Conservation (phyloP, 345 rosid species). For the Geranium rotundifolium region DNA sequence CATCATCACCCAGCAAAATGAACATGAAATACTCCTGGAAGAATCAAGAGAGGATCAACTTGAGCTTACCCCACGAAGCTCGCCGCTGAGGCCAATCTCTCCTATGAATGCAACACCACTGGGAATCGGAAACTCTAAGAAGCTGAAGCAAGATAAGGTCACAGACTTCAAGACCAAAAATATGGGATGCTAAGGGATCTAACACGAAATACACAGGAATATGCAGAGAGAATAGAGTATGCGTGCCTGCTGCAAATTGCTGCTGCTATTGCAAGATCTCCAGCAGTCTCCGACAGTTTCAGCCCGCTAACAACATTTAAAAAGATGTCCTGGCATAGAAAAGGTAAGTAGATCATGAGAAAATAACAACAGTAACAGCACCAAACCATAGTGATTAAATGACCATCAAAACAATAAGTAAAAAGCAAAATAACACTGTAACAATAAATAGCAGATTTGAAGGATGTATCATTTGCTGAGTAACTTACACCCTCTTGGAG, state of each 20-base stretch:
- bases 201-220: too few relatives aligned
- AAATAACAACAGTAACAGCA: neutral
- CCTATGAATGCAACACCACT: slow-evolving; percentile 68
- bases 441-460: too few relatives aligned
- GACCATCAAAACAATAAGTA: neutral
- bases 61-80: slow-evolving; percentile 60
- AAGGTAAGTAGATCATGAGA: neutral
- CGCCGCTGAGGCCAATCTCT: slow-evolving; percentile 82
- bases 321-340: slow-evolving; percentile 44
- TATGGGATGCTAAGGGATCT: neutral
- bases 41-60: neutral
- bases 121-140: slow-evolving; percentile 87
- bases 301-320: slow-evolving; percentile 77
- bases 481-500: slow-evolving; percentile 65
- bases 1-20: neutral
- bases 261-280: slow-evolving; percentile 91
- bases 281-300: slow-evolving; percentile 71
- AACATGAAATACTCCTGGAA: neutral
- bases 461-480: neutral
- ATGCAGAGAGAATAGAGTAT: neutral
- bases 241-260: slow-evolving; percentile 85
- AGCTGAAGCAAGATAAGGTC: slow-evolving; percentile 27
- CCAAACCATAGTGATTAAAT: neutral
- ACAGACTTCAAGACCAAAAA: neutral
- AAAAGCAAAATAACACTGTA: too few relatives aligned